A percentile compares a stretch with the other conserved stretches of the same genome.
Conservation (phyloP, 345 rosid species). For the Aquilaria malaccensis region DNA sequence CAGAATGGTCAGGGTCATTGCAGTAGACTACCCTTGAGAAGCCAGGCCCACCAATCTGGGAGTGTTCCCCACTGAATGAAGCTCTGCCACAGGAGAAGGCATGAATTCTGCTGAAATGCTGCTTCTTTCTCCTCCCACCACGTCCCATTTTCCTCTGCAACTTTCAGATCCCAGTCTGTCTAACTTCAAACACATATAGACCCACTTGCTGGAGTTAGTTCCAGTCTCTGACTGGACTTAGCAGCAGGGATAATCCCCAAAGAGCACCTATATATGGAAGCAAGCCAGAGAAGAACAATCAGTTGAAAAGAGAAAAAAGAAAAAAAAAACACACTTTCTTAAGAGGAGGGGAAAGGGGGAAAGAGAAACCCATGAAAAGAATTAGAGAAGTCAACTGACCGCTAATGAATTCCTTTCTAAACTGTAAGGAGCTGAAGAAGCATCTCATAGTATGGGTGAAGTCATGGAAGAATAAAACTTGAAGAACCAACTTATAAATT, state of each 20-base stretch:
- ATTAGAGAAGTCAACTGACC: no score
- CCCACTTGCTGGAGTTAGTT: background rate
- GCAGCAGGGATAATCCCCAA: constrained; percentile 2
- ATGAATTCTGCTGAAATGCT: constrained; percentile 58
- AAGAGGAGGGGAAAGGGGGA: no score
- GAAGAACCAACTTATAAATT: no score
- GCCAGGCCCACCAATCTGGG: constrained; percentile 90
- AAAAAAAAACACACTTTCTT: background rate
- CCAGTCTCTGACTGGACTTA: no score
- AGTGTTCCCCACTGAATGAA: constrained; percentile 57
- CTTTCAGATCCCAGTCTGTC: background rate
- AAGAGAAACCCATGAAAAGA: no score
- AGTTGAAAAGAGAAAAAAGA: background rate
- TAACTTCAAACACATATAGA: constrained; percentile 1
- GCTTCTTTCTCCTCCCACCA: constrained; percentile 50
- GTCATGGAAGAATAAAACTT: no score
- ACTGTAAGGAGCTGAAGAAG: no score
- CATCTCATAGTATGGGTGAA: no score
- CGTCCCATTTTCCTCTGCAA: constrained; percentile 33
- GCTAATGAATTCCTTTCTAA: no score
- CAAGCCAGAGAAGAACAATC: background rate
- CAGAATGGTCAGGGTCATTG: constrained; percentile 66
- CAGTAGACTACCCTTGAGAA: constrained; percentile 77
- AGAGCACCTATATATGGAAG: constrained; percentile 1
- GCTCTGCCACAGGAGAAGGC: constrained; percentile 61